phyloP scores from a whole-genome alignment of 129 eudicot genomes.

The Rutidosis leptorrhynchoides region DNA sequence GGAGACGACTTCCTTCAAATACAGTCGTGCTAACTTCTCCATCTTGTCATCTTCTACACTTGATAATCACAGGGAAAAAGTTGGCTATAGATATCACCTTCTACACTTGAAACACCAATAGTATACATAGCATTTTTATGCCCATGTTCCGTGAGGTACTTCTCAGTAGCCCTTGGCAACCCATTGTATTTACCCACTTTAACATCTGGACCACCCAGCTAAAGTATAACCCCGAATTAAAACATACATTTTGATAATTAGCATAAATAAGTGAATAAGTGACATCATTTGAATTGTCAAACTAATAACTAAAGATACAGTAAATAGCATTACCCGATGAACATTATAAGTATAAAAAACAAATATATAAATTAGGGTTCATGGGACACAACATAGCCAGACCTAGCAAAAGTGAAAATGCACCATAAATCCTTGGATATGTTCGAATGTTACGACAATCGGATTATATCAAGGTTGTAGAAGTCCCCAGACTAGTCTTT shows the following conservation, averaged over 20 bases:
- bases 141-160: conserved; percentile 65
- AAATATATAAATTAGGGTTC: background rate
- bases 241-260: background rate
- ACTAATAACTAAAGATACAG: background rate
- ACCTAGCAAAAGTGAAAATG: background rate
- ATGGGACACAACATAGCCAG: background rate
- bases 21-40: no score
- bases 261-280: background rate
- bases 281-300: background rate
- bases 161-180: conserved; percentile 70
- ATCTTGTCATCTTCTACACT: no score
- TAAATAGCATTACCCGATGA: background rate
- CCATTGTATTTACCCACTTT: conserved; percentile 73
- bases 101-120: conserved; percentile 54
- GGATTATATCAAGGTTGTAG: no score
- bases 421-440: background rate
- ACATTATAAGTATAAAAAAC: background rate
- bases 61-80: conserved; percentile 70
- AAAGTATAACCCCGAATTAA: conserved; percentile 20
- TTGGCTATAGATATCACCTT: conserved; percentile 68
- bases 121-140: conserved; percentile 66
- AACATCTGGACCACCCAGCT: conserved; percentile 67
- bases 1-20: no score
- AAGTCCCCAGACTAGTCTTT: no score
- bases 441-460: background rate